phyloP scores from a whole-genome alignment of 2,329 filamentous ascomycete species.

The Arthrobotrys iridis region DNA sequence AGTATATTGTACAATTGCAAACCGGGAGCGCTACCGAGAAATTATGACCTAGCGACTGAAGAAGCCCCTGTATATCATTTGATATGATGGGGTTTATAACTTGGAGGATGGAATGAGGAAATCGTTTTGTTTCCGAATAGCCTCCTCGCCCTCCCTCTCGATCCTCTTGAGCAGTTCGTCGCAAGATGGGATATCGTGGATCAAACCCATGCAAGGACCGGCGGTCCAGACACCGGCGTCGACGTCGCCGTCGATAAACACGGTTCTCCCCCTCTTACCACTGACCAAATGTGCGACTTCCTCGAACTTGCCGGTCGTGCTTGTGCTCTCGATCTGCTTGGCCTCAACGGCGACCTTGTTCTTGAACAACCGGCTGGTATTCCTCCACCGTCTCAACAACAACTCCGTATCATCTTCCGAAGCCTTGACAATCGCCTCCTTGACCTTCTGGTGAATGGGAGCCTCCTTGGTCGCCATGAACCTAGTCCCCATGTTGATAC shows the following conservation, averaged over 20 bases:
- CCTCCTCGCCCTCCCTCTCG: conserved; percentile 77
- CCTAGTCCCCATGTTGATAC: conserved; percentile 97
- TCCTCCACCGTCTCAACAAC: conserved; percentile 79
- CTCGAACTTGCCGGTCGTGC: conserved; percentile 83
- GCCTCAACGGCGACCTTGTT: conserved; percentile 88
- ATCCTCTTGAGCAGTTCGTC: conserved; percentile 75
- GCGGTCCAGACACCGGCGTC: conserved; percentile 97
- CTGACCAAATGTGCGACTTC: conserved; percentile 88
- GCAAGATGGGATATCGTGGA: conserved; percentile 83
- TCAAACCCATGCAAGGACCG: conserved; percentile 90
- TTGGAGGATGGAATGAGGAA: conserved; percentile 70
- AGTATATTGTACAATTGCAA: conserved; percentile 24
- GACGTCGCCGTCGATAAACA: conserved; percentile 90
- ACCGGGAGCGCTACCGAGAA: neutral
- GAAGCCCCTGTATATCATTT: conserved; percentile 7
- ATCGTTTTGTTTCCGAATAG: conserved; percentile 70
- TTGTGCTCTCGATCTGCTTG: conserved; percentile 83
- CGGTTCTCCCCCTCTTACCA: conserved; percentile 87
- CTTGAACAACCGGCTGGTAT: conserved; percentile 86
- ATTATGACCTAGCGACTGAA: conserved; percentile 8
- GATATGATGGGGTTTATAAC: conserved; percentile 62
- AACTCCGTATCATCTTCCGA: conserved; percentile 91
- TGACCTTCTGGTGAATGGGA: conserved; percentile 92
- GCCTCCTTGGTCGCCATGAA: conserved; percentile 97
- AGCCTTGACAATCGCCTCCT: conserved; percentile 87